Base-by-base conservation (phyloP, 345 rosid species). In the Hypericum androsaemum region DNA sequence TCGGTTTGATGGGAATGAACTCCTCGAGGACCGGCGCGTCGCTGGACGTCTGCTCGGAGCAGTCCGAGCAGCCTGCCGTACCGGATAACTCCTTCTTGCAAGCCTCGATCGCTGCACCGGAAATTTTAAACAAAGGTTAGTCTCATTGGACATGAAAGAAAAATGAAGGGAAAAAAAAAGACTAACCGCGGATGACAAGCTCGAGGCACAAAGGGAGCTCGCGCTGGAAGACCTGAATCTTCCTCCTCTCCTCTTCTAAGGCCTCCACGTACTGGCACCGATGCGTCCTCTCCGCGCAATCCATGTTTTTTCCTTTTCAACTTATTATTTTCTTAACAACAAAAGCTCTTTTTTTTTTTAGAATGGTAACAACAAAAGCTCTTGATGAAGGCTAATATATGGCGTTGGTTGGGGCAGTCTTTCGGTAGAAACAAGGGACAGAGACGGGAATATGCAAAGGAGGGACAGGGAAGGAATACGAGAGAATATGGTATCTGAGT, bases 191-290 rank as follows among this genome's bases (percentile, higher is more conserved):
- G 12, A 82, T 79, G 17, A 92, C 98, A 54, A 92, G 96, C 61
- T 92, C 85, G 44, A 88, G 65, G 65, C 95, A 92, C 60, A 92
- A 73, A 55, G 98, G 98, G 66, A 92, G 96, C 65, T 92, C 96
- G 16, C 96, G 88, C 51, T 81, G 80, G 59, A 92, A 92, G 41
- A 92, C 96, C 52, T 76, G 86, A 67, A 92, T 85, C 77, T 92
- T 92, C 28, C 86, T 81, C 53, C 76, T 69, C 77, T 92, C 98
- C 65, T 83, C 96, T 67, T 88, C 86, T 8, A 92, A 69, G 12
- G 86, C 88, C 14, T 81, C 77, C 17, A 88, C 73, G 61, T 88
- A 80, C 54, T 75, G 74, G 52, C 82, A 72, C 58, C 77, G 58
- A 72, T 73, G 77, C 68, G 68, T 66, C 68, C 80, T 78, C 57